phyloP scores from a whole-genome alignment of 1,284 basidiomycete genomes.

The Cryptococcus neoformans region DNA sequence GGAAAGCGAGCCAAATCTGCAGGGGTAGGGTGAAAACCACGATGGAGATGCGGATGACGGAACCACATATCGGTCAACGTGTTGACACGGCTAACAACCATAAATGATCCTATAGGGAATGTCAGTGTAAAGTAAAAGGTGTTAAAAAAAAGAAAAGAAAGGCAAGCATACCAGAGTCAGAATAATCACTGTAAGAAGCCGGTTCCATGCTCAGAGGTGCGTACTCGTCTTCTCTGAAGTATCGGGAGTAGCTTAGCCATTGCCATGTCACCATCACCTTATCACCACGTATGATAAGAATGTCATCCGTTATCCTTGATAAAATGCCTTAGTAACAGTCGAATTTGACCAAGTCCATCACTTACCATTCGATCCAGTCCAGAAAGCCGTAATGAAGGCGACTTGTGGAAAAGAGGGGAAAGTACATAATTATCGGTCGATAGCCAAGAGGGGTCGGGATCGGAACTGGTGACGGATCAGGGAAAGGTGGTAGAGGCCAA shows the following conservation, averaged over 20 bases:
- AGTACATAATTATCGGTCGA: conserved; percentile 20
- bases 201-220: conserved; percentile 5
- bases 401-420: conserved; percentile 27
- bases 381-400: conserved; percentile 15
- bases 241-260: conserved; percentile 24
- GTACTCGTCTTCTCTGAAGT: conserved; percentile 11
- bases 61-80: conserved; percentile 5
- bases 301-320: conserved; percentile 21
- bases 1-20: conserved; percentile 2
- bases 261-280: conserved; percentile 20
- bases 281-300: conserved; percentile 15
- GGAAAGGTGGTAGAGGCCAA: conserved; percentile 29
- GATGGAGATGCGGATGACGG: conserved; percentile 14
- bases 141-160: background rate
- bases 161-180: conserved; percentile 22
- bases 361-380: conserved; percentile 29
- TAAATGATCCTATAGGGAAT: conserved; percentile 16
- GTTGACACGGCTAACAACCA: conserved; percentile 5
- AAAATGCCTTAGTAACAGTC: background rate
- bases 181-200: conserved; percentile 11
- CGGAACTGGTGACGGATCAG: conserved; percentile 3
- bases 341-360: background rate
- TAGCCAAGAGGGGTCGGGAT: conserved; percentile 17
- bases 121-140: background rate
- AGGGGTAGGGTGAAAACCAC: conserved; percentile 10